Conservation (phyloP, 352 stramenopile species). For the Phytophthora tentaculata region DNA sequence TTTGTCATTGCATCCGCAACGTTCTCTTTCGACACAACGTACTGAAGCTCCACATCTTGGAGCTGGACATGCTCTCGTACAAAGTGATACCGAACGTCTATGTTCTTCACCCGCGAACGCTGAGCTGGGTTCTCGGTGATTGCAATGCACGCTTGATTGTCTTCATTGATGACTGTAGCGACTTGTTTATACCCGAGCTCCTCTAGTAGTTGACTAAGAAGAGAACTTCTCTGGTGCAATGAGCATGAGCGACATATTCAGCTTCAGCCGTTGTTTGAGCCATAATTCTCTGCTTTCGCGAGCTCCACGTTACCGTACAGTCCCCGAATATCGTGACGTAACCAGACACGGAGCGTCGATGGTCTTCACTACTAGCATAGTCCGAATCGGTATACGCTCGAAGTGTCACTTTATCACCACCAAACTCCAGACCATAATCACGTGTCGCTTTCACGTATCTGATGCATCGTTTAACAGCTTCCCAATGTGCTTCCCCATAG, state of each 20-base stretch:
- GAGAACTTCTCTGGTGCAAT: no score
- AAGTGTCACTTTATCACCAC: neutral
- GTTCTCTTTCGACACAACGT: no score
- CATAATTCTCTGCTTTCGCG: constrained; percentile 15
- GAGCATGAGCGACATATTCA: constrained; percentile 13
- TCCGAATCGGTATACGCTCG: constrained; percentile 6
- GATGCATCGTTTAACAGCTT: constrained; percentile 12
- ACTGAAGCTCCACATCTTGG: no score
- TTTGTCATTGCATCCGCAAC: no score
- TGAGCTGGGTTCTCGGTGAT: no score
- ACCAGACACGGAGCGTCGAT: constrained; percentile 8
- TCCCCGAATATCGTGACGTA: constrained; percentile 23
- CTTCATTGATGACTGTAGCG: no score
- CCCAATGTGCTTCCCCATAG: constrained; percentile 17
- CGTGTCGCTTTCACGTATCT: constrained; percentile 17
- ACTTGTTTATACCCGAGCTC: no score
- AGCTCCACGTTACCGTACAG: constrained; percentile 22
- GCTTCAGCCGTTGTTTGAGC: constrained; percentile 15
- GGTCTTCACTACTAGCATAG: constrained; percentile 9
- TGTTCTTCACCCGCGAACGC: no score
- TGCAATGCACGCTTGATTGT: no score
- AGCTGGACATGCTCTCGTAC: no score
- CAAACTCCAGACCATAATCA: constrained; percentile 6
- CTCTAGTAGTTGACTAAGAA: no score
- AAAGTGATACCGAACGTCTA: no score